phyloP scores from a whole-genome alignment of 140 eudicot species.

The Oenanthe javanica region DNA sequence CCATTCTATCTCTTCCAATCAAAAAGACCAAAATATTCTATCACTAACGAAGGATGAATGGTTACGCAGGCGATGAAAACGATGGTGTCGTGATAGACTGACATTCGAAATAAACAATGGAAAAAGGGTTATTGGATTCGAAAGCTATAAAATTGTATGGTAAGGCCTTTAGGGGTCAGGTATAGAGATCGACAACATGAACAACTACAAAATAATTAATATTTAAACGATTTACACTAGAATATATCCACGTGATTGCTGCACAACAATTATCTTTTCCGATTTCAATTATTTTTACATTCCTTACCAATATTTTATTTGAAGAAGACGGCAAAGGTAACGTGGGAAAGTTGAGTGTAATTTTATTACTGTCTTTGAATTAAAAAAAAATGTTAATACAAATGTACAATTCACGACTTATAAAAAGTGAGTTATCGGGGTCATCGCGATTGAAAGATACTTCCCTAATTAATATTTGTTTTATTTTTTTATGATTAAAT shows the following conservation, averaged over 20 bases:
- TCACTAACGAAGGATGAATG: background rate
- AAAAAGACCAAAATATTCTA: background rate
- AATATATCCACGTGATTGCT: constrained; percentile 17
- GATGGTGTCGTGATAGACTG: constrained; percentile 10
- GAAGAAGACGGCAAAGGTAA: background rate
- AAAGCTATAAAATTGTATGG: background rate
- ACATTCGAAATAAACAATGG: constrained; percentile 1
- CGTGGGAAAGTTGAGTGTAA: background rate
- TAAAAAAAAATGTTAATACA: too few relatives aligned
- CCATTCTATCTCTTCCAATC: background rate
- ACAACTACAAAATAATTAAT: background rate
- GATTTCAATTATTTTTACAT: background rate
- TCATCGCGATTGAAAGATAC: too few relatives aligned
- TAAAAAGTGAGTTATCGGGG: too few relatives aligned
- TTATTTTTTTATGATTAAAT: too few relatives aligned
- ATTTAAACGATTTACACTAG: background rate
- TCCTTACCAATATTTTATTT: background rate
- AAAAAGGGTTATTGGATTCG: background rate
- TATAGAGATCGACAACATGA: background rate
- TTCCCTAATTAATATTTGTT: too few relatives aligned
- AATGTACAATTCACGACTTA: too few relatives aligned
- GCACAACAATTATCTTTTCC: constrained; percentile 1
- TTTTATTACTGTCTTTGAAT: too few relatives aligned
- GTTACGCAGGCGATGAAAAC: constrained; percentile 10
- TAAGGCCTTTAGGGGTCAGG: background rate